Conservation (phyloP, 345 rosid species). For the Heritiera fomes region DNA sequence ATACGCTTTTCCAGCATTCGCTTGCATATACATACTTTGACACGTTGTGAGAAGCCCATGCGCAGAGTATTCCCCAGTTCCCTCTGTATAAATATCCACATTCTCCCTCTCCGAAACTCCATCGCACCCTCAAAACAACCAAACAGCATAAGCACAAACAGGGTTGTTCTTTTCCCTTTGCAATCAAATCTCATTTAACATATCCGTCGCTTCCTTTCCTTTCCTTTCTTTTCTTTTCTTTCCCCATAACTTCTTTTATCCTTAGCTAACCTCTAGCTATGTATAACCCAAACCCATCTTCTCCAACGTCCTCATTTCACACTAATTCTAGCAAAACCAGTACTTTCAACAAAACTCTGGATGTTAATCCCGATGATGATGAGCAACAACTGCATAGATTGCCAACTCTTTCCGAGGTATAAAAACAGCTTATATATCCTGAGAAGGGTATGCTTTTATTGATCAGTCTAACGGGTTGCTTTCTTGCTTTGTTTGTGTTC, state of each 20-base stretch:
- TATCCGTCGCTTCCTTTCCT: neutral
- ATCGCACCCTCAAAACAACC: conserved; percentile 17
- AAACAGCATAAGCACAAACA: conserved; percentile 14
- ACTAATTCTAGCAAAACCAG: conserved; percentile 36
- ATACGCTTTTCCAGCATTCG: conserved; percentile 16
- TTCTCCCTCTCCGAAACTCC: conserved; percentile 19
- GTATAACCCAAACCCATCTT: conserved; percentile 67
- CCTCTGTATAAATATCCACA: conserved; percentile 45
- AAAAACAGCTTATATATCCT: neutral
- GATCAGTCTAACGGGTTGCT: conserved; percentile 15
- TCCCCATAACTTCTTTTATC: conserved; percentile 14
- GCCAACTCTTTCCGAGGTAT: conserved; percentile 89
- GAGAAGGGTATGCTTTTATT: neutral
- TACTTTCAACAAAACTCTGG: conserved; percentile 43
- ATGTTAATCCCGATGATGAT: conserved; percentile 32
- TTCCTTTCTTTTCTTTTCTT: too few species aligned
- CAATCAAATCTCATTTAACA: conserved; percentile 4
- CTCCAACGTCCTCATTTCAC: conserved; percentile 47
- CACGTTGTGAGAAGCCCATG: conserved; percentile 29
- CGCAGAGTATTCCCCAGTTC: conserved; percentile 31
- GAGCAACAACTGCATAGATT: conserved; percentile 54
- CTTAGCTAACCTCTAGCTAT: conserved; percentile 27
- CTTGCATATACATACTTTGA: conserved; percentile 21
- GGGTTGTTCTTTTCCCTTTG: conserved; percentile 3
- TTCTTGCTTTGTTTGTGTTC: conserved; percentile 26